Evolutionary conservation across 495 filamentous ascomycete species (phyloP).

Genomic region (Penicillium argentinense): DNA sequence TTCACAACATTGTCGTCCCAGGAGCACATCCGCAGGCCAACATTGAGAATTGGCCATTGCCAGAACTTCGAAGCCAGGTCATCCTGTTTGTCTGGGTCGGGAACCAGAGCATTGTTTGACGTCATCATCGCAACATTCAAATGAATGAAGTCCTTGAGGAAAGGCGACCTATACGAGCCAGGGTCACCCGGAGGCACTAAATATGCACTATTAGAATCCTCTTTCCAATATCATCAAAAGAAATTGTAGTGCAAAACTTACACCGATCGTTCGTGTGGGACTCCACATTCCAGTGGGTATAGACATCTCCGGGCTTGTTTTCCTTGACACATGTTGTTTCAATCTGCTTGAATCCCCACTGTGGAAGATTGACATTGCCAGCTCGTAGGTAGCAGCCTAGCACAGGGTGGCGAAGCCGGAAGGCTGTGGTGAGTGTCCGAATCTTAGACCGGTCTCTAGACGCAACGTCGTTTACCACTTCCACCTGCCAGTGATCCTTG

Average conservation of each 20-base stretch:
- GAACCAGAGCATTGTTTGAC: conserved; percentile 96
- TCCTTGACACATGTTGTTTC: conserved; percentile 94
- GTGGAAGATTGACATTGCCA: conserved; percentile 93
- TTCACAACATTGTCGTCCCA: conserved; percentile 96
- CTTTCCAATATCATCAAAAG: not conserved
- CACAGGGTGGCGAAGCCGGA: conserved; percentile 79
- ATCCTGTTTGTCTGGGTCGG: conserved; percentile 98
- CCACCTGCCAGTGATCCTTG: conserved; percentile 96
- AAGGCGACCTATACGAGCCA: conserved; percentile 92
- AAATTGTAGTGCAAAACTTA: conserved; percentile 60
- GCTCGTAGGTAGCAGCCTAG: conserved; percentile 93
- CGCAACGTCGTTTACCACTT: conserved; percentile 86
- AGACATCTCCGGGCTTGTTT: conserved; percentile 88
- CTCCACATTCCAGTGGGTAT: conserved; percentile 99
- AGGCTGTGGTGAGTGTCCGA: conserved; percentile 89
- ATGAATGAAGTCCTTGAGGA: conserved; percentile 94
- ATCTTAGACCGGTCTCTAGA: conserved; percentile 82
- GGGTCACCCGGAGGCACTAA: conserved; percentile 88
- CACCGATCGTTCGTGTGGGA: conserved; percentile 90
- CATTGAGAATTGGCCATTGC: conserved; percentile 97
- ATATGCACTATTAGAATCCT: conserved; percentile 1
- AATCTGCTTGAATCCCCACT: conserved; percentile 99
- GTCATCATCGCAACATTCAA: conserved; percentile 99
- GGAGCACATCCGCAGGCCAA: conserved; percentile 95
- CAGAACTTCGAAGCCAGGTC: conserved; percentile 95